These are phyloP conservation scores for Fomitopsis pinicola DNA, from an alignment of 1,284 basidiomycete species.

Conservation along the genomic window DNA sequence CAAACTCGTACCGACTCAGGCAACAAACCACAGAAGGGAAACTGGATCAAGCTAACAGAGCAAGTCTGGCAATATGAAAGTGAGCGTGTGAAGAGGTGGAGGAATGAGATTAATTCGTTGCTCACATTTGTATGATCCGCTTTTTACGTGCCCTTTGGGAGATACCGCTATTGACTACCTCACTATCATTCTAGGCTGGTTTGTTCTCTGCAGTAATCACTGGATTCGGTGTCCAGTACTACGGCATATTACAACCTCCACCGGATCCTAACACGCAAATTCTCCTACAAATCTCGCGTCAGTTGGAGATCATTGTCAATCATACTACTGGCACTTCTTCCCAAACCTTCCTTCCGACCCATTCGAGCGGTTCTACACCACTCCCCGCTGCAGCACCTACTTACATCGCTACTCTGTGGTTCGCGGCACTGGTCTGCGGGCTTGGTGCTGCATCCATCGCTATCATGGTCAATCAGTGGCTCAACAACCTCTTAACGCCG, in stretches of 20 bases:
- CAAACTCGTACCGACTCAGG: no score
- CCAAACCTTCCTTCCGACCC: not conserved
- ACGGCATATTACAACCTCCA: not conserved
- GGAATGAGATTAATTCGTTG: not conserved
- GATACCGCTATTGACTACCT: no score
- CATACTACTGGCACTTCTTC: not conserved
- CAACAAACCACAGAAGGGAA: no score
- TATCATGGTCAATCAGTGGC: not conserved
- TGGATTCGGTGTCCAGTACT: not conserved
- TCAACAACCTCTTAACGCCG: not conserved
- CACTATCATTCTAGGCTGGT: no score
- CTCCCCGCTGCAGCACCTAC: not conserved
- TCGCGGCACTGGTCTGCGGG: not conserved
- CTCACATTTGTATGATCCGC: no score
- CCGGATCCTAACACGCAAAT: not conserved
- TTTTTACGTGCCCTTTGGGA: no score
- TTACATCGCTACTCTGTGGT: not conserved
- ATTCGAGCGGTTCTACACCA: not conserved
- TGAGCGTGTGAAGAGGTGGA: not conserved
- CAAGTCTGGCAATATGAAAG: not conserved
- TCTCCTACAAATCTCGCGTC: not conserved
- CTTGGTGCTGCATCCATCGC: not conserved
- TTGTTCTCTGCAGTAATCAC: constrained; percentile 1
- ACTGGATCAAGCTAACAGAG: no score
- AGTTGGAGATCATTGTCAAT: not conserved